Base-by-base conservation (phyloP, 1,139 yeast species). In the Blastobotrys aristatus region DNA sequence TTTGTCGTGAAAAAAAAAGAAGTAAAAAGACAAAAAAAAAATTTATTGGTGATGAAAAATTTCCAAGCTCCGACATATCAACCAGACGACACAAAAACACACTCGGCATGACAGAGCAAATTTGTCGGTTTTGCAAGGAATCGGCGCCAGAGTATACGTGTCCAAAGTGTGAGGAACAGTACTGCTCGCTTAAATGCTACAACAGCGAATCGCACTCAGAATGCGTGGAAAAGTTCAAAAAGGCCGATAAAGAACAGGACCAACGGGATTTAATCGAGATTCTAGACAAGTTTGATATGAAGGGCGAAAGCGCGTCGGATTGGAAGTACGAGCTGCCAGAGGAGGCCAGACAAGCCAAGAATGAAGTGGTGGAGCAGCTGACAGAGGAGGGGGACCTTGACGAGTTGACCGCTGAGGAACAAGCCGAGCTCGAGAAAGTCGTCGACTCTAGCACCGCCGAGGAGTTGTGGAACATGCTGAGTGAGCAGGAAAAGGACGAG, bases 121-220 rank as follows among this genome's bases (percentile, higher is more conserved):
- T 5, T 11, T 55, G 58, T 39, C 38, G 44, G 14, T 44, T 55
- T 18, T 55, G 58, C 33, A 43, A 37, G 20, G 14, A 35, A 22
- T 41, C 40, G 8, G 43, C 36, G 6, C 57, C 57, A 26, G 32
- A 47, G 8, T 59, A 59, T 44, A 49, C 49, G 5, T 59, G 63
- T 40, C 63, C 63, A 2, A 56, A 52, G 38, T 59, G 63, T 36
- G 26, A 39, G 1, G 46, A 47, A 20, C 46, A 44, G 21, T 59
- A 59, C 45, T 59, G 63, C 38, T 52, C 58, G 2, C 33, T 59
- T 38, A 40, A 32, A 2, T 59, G 63, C 42, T 59, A 59, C 40
- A 57, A 55, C 27, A 43, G 51, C n/a, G 38, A 37, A 7, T 44
- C 44, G 13, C 63, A 59, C 38, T 20, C 22, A 7, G 43, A 45